Evolutionary conservation across 2,329 filamentous ascomycete species (phyloP), one percentile per base, ranked within the genome.

Genomic region (Aspergillus pseudonomiae): DNA sequence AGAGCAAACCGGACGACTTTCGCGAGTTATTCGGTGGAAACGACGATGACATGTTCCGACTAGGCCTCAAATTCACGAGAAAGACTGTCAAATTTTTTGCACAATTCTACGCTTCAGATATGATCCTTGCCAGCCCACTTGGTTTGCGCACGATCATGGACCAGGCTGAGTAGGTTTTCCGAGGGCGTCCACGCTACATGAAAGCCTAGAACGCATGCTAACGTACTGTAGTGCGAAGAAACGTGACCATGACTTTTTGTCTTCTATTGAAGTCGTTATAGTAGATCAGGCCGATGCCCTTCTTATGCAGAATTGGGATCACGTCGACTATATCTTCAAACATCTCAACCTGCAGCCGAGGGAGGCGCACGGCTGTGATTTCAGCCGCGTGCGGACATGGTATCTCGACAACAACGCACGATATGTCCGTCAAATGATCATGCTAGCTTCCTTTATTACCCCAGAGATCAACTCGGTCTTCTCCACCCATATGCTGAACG

Each of bases 301-400:
- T 48, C 86, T 96, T 10, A 97, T 97, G 93, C 95, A 99, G 77
- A 98, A 97, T 77, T 98, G 94, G 94, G 93, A 97, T 73, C 94
- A 99, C 75, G 87, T 97, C 65, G 92, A 96, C 76, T 92, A 91
- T 75, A 91, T 97, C 71, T 94, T 98, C 73, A 89, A 92, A 66
- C 92, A 97, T 76, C 86, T 99, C 66, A 99, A 99, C 76, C 84
- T 91, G 26, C 92, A 96, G 72, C 94, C 95, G 43, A 92, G 90
- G 73, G 92, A 96, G 71, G 87, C 92, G 0, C 94, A 97, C 77
- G 94, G 91, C 68, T 96, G 93, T 73, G 95, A 99, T 81, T 97
- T 98, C 76, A 92, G 90, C 69, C 91, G 95, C 21, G 92, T 98
- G 6, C 87, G 94, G 57, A 88, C 84, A 67, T 98, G 93, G 93